A percentile compares a stretch with the other conserved stretches of the same genome.
These are phyloP conservation scores for Aspergillus candidus DNA, from an alignment of 2,329 filamentous ascomycete genomes.

Conservation along the genomic window DNA sequence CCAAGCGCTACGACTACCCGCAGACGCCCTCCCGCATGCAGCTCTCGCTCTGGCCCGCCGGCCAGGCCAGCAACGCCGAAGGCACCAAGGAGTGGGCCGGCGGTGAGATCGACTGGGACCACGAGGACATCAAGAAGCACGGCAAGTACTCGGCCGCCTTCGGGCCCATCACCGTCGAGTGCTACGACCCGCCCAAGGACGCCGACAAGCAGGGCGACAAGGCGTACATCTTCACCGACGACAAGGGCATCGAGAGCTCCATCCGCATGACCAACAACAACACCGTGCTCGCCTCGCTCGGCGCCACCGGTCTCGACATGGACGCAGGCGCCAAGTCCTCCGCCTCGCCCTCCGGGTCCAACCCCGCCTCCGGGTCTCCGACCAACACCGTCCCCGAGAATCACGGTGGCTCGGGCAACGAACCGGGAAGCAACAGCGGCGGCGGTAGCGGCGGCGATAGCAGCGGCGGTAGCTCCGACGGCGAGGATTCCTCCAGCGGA, in stretches of 20 bases:
- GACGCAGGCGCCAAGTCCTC: slow-evolving; percentile 18
- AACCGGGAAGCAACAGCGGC: slow-evolving; percentile 15
- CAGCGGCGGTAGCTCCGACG: slow-evolving; percentile 16
- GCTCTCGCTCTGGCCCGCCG: slow-evolving; percentile 93
- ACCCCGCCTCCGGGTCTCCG: slow-evolving; percentile 8
- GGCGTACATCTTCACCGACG: slow-evolving; percentile 69
- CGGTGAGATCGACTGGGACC: slow-evolving; percentile 81
- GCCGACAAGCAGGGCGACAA: slow-evolving; percentile 53
- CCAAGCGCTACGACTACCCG: slow-evolving; percentile 77
- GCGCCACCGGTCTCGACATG: slow-evolving; percentile 76
- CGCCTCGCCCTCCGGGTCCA: slow-evolving; percentile 6
- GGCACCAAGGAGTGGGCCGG: slow-evolving; percentile 92
- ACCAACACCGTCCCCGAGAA: slow-evolving; percentile 28
- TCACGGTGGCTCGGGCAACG: slow-evolving; percentile 27
- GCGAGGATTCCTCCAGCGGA: slow-evolving; percentile 11
- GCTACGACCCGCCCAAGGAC: slow-evolving; percentile 76
- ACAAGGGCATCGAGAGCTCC: slow-evolving; percentile 64
- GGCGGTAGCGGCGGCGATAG: slow-evolving; percentile 14
- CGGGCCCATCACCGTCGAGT: slow-evolving; percentile 71
- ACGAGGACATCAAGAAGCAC: slow-evolving; percentile 68
- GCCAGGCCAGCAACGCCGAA: slow-evolving; percentile 66
- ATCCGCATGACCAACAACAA: slow-evolving; percentile 67
- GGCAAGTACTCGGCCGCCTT: slow-evolving; percentile 87
- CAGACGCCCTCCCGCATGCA: slow-evolving; percentile 88
- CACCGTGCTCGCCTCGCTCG: slow-evolving; percentile 71